A percentile compares a stretch with the other conserved stretches of the same genome.
phyloP scores from a whole-genome alignment of 805 yeast genomes.

The Wickerhamiella azymoides region DNA sequence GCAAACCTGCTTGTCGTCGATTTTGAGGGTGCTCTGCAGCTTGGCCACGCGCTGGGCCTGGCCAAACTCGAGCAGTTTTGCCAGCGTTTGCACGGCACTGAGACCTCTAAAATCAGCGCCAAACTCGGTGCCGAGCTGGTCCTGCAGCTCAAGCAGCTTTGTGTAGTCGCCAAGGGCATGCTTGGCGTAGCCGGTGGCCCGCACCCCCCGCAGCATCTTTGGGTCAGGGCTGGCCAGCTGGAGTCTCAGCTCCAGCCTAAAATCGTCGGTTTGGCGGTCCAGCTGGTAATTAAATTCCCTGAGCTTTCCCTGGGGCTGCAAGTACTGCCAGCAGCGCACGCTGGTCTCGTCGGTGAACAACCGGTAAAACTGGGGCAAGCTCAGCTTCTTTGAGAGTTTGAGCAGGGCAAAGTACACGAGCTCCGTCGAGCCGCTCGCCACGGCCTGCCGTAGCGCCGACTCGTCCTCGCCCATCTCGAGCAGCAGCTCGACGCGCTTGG shows the following conservation, averaged over 20 bases:
- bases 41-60: conserved; percentile 39
- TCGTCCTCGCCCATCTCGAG: conserved; percentile 60
- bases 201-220: conserved; percentile 18
- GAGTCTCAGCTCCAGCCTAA: conserved; percentile 22
- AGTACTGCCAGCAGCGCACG: conserved; percentile 29
- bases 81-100: conserved; percentile 38
- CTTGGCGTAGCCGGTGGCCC: conserved; percentile 27
- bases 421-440: conserved; percentile 47
- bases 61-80: conserved; percentile 31
- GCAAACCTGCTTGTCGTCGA: conserved; percentile 45
- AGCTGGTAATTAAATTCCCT: conserved; percentile 50
- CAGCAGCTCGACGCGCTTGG: conserved; percentile 47
- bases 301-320: conserved; percentile 28
- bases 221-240: conserved; percentile 12
- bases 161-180: conserved; percentile 33
- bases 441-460: conserved; percentile 52
- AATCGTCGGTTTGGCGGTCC: conserved; percentile 39
- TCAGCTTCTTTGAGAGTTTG: conserved; percentile 38
- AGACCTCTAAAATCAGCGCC: conserved; percentile 29
- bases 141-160: conserved; percentile 33
- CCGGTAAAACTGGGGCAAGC: conserved; percentile 56
- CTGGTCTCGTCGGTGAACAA: conserved; percentile 39
- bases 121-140: conserved; percentile 31
- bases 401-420: conserved; percentile 44
- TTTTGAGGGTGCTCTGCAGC: conserved; percentile 38